These are phyloP conservation scores for Cucurbita maxima DNA, from an alignment of 306 rosid species.

Conservation along the genomic window DNA sequence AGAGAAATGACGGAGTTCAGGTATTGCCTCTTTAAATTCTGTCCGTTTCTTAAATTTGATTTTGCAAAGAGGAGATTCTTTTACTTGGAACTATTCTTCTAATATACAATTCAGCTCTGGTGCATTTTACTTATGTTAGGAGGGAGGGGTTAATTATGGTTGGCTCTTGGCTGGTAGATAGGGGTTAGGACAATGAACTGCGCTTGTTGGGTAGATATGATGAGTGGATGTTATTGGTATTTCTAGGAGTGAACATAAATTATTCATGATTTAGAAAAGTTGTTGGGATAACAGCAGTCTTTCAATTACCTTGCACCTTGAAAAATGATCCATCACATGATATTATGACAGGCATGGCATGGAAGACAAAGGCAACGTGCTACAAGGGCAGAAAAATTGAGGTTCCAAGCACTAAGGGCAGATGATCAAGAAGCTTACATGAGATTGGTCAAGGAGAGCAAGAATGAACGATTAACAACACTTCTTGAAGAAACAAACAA, in stretches of 20 bases:
- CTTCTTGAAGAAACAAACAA: constrained; percentile 98
- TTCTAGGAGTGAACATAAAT: not conserved
- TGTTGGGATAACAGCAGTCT: not conserved
- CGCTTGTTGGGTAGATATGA: not conserved
- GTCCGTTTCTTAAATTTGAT: constrained; percentile 1
- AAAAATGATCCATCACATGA: not conserved
- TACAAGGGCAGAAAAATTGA: constrained; percentile 87
- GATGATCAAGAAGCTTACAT: constrained; percentile 99
- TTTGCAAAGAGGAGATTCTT: not conserved
- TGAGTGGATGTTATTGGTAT: not conserved
- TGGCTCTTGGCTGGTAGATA: not conserved
- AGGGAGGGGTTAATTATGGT: not conserved
- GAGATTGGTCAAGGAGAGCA: constrained; percentile 99
- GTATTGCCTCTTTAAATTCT: constrained; percentile 22
- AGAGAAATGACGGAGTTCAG: constrained; percentile 75
- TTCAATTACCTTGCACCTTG: not conserved
- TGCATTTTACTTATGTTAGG: not conserved
- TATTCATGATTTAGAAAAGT: not conserved
- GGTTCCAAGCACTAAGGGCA: constrained; percentile 93
- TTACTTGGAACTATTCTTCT: not conserved
- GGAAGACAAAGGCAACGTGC: constrained; percentile 98
- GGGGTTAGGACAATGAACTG: not conserved
- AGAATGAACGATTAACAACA: constrained; percentile 77
- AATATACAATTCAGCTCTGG: not conserved
- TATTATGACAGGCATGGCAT: constrained; percentile 71